Conservation (phyloP, 1,139 yeast genomes). For the Magnusiomyces paraingens region DNA sequence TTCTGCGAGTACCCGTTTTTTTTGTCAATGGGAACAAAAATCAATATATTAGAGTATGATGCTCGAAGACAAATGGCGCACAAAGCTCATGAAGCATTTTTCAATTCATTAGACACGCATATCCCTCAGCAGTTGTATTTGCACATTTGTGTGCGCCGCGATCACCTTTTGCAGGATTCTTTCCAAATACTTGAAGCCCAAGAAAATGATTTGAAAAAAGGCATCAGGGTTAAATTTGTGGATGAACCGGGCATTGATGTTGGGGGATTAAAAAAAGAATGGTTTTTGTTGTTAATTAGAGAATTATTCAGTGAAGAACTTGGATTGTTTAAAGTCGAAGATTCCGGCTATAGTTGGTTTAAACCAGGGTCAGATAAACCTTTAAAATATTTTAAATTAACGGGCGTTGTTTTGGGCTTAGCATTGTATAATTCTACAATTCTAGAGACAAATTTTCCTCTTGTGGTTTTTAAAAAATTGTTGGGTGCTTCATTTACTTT, state of each 20-base stretch:
- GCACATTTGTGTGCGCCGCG: constrained; percentile 61
- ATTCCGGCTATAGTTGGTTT: constrained; percentile 75
- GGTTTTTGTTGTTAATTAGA: constrained; percentile 72
- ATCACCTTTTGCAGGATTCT: constrained; percentile 66
- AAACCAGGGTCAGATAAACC: constrained; percentile 38
- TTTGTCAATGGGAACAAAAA: constrained; percentile 75
- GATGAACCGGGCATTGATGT: constrained; percentile 93
- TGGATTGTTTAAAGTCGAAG: constrained; percentile 42
- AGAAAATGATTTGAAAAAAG: constrained; percentile 61
- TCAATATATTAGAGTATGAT: constrained; percentile 73
- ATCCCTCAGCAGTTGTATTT: constrained; percentile 61
- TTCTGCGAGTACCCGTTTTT: constrained; percentile 83
- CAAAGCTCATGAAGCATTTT: constrained; percentile 85
- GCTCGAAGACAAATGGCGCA: constrained; percentile 78
- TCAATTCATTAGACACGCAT: constrained; percentile 60
- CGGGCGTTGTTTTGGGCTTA: constrained; percentile 81
- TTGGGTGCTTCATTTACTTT: constrained; percentile 50
- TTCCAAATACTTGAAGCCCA: constrained; percentile 54
- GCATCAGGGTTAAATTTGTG: constrained; percentile 68
- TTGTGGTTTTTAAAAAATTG: constrained; percentile 67
- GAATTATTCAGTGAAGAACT: constrained; percentile 61
- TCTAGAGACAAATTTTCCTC: constrained; percentile 70
- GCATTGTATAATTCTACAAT: constrained; percentile 90
- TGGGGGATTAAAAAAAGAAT: constrained; percentile 88
- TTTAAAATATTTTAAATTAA: constrained; percentile 55